Base-by-base conservation (phyloP, 768 basidiomycete genomes). In the Flagelloscypha sp. region DNA sequence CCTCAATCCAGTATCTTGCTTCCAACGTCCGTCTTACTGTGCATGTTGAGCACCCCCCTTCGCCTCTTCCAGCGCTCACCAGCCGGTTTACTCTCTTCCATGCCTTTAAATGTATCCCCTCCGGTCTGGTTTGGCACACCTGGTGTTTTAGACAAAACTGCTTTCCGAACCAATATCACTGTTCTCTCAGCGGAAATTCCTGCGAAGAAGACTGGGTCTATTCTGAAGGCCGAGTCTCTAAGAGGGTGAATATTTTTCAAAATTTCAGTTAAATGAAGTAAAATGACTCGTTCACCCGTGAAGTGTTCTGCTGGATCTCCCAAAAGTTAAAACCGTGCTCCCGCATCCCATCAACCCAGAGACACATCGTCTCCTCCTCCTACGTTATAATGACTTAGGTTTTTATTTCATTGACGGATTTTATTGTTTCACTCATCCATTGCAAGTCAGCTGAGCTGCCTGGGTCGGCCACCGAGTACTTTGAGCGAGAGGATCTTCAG, bases 401-500 rank as follows among this genome's bases (percentile, higher is more conserved):
- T 36, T 29, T 21, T 36, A 17, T 16, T 30, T 27, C 27, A 16
- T 35, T 24, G 36, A 35, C 39, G 28, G 7, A 20, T 35, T 39
- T 39, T 40, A 31, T 46, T 35, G 36, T 38, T 24, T 37, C 32
- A 43, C 42, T 49, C 39, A 54, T 43, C n/a, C n/a, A 44, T 44
- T 43, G 59, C 56, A 76, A 75, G 70, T 62, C 59, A 89, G 88
- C 71, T 56, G 72, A 83, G 36, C 65, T 93, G 51, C 60, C 78
- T 17, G 52, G 57, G 7, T 71, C 76, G 21, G 67, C 75, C 27
- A 57, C 59, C 31, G 58, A 69, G 5, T 76, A 78, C 44, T 54
- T 95, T 38, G 55, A 66, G 18, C 55, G 58, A n/a, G 70, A 81
- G 45, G 56, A 68, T 3, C 66, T 63, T 24, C 74, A 71, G 5